These are phyloP conservation scores for Sanghuangporus baumii DNA, from an alignment of 1,284 basidiomycete species.

Conservation along the genomic window DNA sequence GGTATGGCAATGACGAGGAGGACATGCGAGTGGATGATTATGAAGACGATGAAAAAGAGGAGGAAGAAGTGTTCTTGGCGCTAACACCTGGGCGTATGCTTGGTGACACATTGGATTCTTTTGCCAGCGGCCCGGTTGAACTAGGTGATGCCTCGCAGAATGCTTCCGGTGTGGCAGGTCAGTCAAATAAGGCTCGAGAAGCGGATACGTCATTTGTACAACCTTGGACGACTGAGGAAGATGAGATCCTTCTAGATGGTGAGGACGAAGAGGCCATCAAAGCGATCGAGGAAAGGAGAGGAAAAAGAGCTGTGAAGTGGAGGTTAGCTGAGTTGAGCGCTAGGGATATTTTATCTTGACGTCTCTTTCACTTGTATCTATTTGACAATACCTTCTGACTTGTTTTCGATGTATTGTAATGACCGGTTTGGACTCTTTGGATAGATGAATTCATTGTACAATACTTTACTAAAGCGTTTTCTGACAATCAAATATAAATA, in stretches of 20 bases:
- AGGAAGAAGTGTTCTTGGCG: slow-evolving; percentile 6
- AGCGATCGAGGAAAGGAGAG: slow-evolving; percentile 10
- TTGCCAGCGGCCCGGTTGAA: not conserved
- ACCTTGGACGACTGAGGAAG: slow-evolving; percentile 17
- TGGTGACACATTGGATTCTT: not conserved
- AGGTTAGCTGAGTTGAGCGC: slow-evolving; percentile 8
- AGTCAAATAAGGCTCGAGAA: not conserved
- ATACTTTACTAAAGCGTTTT: not conserved
- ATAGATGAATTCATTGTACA: not conserved
- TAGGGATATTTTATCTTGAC: not conserved
- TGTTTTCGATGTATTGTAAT: not conserved
- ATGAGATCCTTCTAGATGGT: slow-evolving; percentile 10
- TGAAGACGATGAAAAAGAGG: slow-evolving; percentile 3
- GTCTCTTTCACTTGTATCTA: not conserved
- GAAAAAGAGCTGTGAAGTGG: slow-evolving; percentile 5
- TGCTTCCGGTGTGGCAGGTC: not conserved
- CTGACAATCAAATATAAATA: not conserved
- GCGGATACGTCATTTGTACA: not conserved
- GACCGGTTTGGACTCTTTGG: not conserved
- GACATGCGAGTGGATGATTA: not conserved
- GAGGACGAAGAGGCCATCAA: slow-evolving; percentile 11
- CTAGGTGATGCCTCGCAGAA: not conserved
- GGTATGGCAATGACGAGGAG: not conserved
- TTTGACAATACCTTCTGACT: not conserved
- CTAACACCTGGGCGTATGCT: not conserved